Base-by-base conservation (phyloP, 306 rosid genomes). In the Lagenaria siceraria region DNA sequence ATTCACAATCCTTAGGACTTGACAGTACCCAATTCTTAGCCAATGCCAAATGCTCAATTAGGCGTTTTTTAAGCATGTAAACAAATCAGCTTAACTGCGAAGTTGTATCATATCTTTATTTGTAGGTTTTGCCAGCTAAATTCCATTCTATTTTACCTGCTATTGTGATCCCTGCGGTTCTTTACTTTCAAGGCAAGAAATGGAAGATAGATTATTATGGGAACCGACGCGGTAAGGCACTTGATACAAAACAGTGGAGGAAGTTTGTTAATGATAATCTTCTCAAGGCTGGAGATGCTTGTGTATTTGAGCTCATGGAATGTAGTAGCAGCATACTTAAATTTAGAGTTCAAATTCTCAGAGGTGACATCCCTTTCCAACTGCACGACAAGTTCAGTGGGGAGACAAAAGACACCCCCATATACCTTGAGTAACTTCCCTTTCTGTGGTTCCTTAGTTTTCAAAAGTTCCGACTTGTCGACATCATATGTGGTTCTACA, bases 341-440 rank as follows among this genome's bases (percentile, higher is more conserved):
- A 42, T 82, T 87, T 4, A 58, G 86, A 65, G 89, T 87, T 81
- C 97, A 87, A 75, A 87, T 91, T 79, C 93, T 91, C 75, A 82
- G 88, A 85, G 92, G 97, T 10, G 90, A 88, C 81, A 64, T 88
- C 81, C 96, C 93, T 10, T 22, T 58, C 13, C 72, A 80, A 31
- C 25, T 85, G 63, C 81, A 42, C 24, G 74, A 46, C 11, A 81
- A 17, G 81, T 46, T 63, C 21, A 36, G 36, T 6, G 89, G 88
- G 64, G 82, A 76, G 73, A 36, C 53, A 62, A 35, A 9, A 64
- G 77, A 78, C 25, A 42, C 35, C 36, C 81, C 92, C 11, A 74
- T 91, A 66, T 24, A 86, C 63, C 54, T 87, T 9, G 78, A 80
- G 4, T 87, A 84, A 81, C 21, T 75, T 49, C 51, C 25, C 68